A percentile compares a stretch with the other conserved stretches of the same genome.
Evolutionary conservation across 192 early-diverging fungal species (phyloP).

Genomic region (Coemansia sp.): DNA sequence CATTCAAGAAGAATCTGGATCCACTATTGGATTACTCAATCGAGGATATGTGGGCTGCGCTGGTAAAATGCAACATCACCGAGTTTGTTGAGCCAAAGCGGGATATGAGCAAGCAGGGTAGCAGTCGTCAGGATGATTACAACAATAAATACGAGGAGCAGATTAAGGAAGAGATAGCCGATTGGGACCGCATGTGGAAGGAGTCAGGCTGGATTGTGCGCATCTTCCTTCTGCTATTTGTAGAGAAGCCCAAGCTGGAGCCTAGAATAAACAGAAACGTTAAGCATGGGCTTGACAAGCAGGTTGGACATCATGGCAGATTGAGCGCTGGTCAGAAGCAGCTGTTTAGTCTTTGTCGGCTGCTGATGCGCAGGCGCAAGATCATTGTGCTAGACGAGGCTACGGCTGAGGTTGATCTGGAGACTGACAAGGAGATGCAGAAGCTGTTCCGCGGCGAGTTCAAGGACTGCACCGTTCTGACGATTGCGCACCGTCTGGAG

Average conservation of each 20-base stretch:
- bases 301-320: constrained; percentile 1
- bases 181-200: constrained; percentile 10
- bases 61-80: constrained; percentile 39
- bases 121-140: constrained; percentile 49
- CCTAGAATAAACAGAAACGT: neutral
- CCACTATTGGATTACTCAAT: constrained; percentile 70
- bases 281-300: neutral
- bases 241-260: constrained; percentile 1
- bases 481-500: neutral
- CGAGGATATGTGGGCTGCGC: constrained; percentile 26
- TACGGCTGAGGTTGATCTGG: no score
- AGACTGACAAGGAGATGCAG: no score
- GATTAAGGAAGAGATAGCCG: neutral
- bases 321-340: neutral
- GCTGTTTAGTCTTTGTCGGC: neutral
- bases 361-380: neutral
- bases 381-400: neutral
- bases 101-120: constrained; percentile 29
- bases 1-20: constrained; percentile 77
- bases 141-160: constrained; percentile 2
- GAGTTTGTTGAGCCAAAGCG: constrained; percentile 39
- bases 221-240: neutral
- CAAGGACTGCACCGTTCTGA: no score
- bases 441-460: no score
- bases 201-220: constrained; percentile 13